Evolutionary conservation across 192 early-diverging fungal species (phyloP).

Genomic region (Geranomyces michiganensis): DNA sequence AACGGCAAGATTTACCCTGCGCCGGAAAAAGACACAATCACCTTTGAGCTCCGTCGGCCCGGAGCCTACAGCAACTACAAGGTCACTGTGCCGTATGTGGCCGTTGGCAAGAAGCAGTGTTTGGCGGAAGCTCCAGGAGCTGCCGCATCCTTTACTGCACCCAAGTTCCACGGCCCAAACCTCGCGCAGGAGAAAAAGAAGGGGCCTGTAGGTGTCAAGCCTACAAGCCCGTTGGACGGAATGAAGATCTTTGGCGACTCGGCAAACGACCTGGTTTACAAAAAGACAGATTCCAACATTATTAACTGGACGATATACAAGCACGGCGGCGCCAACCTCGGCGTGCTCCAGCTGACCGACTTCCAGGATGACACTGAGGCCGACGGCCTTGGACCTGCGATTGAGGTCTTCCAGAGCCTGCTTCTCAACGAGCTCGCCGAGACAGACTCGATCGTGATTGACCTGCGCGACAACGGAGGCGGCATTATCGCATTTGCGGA

Average conservation of each 20-base stretch:
- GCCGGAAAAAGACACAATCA: slow-evolving; percentile 22
- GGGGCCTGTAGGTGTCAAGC: neutral
- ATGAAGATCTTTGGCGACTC: neutral
- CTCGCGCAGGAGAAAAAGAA: neutral
- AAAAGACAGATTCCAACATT: neutral
- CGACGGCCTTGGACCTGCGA: neutral
- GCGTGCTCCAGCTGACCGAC: slow-evolving; percentile 20
- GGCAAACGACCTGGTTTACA: neutral
- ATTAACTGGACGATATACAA: slow-evolving; percentile 25
- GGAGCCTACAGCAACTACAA: slow-evolving; percentile 5
- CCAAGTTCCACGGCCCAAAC: slow-evolving; percentile 2
- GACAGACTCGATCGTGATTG: slow-evolving; percentile 32
- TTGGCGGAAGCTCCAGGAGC: slow-evolving; percentile 7
- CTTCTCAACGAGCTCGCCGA: slow-evolving; percentile 29
- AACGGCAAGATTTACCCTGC: slow-evolving; percentile 8
- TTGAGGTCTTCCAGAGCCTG: neutral
- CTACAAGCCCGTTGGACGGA: neutral
- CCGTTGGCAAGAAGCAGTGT: slow-evolving; percentile 5
- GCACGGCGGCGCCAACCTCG: slow-evolving; percentile 23
- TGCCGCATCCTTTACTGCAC: neutral
- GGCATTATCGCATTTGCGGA: slow-evolving; percentile 26
- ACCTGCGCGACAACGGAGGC: slow-evolving; percentile 35
- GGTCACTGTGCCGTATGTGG: slow-evolving; percentile 19
- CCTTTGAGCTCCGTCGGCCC: neutral
- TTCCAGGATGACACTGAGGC: slow-evolving; percentile 9